Evolutionary conservation across 148 eudicot species (phyloP), one percentile per base, ranked within the genome.

Genomic region (Vaccinium corymbosum): DNA sequence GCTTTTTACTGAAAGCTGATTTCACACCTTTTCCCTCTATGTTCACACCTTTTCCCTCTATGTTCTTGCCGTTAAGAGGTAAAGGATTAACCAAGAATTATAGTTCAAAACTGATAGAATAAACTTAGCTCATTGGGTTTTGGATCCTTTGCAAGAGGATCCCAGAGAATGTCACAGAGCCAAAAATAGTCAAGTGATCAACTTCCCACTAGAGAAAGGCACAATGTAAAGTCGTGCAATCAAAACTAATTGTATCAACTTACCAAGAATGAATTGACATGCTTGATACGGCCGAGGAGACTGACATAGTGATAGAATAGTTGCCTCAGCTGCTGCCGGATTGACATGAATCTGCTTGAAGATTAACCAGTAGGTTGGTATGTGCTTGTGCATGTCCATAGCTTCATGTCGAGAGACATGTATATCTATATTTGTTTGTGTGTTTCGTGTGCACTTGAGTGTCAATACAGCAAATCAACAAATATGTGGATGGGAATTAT

Each of bases 231-330:
- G 64, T 52, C 48, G 49, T 71, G 19, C 59, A 61, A 78, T 51
- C 51, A 10, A 49, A 78, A 17, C 27, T 32, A 68, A 50, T 20
- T 7, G 29, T 32, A 80, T 66, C 11, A 71, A 84, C 95, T 90
- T 89, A 97, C 99, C 98, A 84, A 97, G 92, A 89, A 97, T 97
- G 85, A 90, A 97, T 84, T 93, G 93, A 79, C 99, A 97, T 84
- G 96, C 88, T 77, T 91, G 94, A 87, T 97, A 97, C 9, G 99
- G 99, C 78, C 86, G 92, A 79, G 95, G 86, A 74, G 96, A 93
- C 85, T 91, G 95, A 86, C 94, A 88, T 81, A 97, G 90, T 46
- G 98, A 92, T 84, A 92, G 90, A 83, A 97, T 88, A 77, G 99
- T 91, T 75, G 96, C 94, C 91, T 97, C 99, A 4, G 98, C 97